Percentiles rank a stretch among this genome's conserved stretches.
Evolutionary conservation across 345 rosid species (phyloP).

Genomic region (Noccaea caerulescens): DNA sequence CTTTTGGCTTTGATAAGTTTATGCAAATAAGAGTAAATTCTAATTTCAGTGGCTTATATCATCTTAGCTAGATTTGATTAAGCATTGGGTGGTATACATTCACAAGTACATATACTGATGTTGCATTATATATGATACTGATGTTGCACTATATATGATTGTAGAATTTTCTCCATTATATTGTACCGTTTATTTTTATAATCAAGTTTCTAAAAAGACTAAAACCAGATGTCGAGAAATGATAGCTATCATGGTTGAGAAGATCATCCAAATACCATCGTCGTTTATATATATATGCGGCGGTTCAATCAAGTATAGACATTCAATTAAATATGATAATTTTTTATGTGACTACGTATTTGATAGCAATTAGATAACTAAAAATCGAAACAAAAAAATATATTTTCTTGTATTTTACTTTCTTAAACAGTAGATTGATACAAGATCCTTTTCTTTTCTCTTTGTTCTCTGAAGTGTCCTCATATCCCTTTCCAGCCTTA

Average conservation of each 20-base stretch:
- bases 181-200: background rate
- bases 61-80: slow-evolving; percentile 26
- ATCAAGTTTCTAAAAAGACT: background rate
- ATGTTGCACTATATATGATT: slow-evolving; percentile 15
- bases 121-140: too few relatives aligned
- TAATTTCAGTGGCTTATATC: slow-evolving; percentile 29
- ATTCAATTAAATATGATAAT: background rate
- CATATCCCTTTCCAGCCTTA: slow-evolving; percentile 10
- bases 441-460: background rate
- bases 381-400: background rate
- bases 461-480: background rate
- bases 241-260: background rate
- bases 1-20: slow-evolving; percentile 31
- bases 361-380: slow-evolving; percentile 4
- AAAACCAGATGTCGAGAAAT: background rate
- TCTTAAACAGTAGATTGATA: background rate
- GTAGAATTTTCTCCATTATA: background rate
- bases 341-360: background rate
- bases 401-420: background rate
- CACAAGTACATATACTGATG: slow-evolving; percentile 14
- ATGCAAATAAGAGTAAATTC: slow-evolving; percentile 28
- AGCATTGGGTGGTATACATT: slow-evolving; percentile 19
- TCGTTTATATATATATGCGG: background rate
- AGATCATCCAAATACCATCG: background rate
- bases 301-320: background rate